Evolutionary conservation across 495 filamentous ascomycete genomes (phyloP).

Genomic region (Lophium mytilinum): DNA sequence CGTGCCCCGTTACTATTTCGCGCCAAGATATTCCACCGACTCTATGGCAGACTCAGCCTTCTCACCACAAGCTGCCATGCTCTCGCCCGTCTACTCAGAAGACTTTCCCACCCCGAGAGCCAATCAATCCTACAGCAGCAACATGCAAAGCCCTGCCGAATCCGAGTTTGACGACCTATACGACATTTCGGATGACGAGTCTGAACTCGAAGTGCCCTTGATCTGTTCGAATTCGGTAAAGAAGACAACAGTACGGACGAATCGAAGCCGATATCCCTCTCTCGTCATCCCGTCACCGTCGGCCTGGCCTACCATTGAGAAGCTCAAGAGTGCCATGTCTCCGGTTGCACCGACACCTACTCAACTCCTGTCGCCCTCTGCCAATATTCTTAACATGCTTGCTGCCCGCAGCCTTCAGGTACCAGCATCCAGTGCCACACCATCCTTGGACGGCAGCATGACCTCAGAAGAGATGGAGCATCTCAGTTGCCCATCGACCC

Average conservation of each 20-base stretch:
- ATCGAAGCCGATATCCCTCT: conserved; percentile 51
- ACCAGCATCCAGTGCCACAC: conserved; percentile 68
- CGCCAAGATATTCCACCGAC: conserved; percentile 21
- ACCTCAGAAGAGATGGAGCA: conserved; percentile 75
- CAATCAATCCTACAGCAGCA: conserved; percentile 28
- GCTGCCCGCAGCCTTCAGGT: conserved; percentile 45
- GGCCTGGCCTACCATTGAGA: conserved; percentile 48
- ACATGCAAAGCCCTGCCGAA: conserved; percentile 44
- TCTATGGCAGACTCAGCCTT: conserved; percentile 15
- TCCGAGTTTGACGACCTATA: conserved; percentile 79
- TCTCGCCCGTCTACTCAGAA: conserved; percentile 15
- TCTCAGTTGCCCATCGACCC: conserved; percentile 73
- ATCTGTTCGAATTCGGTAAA: conserved; percentile 38
- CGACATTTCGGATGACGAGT: conserved; percentile 70
- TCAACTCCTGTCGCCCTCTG: conserved; percentile 68
- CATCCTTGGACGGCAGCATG: conserved; percentile 81
- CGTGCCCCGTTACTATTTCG: conserved; percentile 31
- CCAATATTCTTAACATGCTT: conserved; percentile 60
- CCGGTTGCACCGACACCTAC: conserved; percentile 69
- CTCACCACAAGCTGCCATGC: conserved; percentile 6
- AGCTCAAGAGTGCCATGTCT: conserved; percentile 45
- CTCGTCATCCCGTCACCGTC: conserved; percentile 65
- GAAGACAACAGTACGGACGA: conserved; percentile 31
- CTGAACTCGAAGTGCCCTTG: conserved; percentile 35
- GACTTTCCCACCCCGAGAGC: conserved; percentile 23